A percentile compares a stretch with the other conserved stretches of the same genome.
phyloP scores from a whole-genome alignment of 2,329 filamentous ascomycete genomes.

The Aspergillus oerlinghausenensis region DNA sequence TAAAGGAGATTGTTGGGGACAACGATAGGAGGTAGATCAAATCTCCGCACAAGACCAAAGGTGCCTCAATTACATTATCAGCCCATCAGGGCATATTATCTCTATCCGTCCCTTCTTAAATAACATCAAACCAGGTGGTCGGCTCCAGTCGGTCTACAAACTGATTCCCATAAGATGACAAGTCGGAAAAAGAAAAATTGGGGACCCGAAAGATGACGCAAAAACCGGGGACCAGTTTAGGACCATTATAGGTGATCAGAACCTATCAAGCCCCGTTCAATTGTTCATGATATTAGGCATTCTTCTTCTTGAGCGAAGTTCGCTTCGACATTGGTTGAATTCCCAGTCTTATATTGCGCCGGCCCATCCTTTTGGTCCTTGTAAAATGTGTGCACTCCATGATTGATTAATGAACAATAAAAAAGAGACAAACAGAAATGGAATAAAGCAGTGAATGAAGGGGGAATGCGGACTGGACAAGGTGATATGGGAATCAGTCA shows the following conservation, averaged over 20 bases:
- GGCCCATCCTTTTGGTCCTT: conserved; percentile 10
- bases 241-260: not conserved
- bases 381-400: conserved; percentile 20
- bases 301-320: not conserved
- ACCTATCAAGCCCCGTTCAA: not conserved
- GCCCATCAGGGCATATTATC: conserved; percentile 13
- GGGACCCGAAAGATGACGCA: not conserved
- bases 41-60: not conserved
- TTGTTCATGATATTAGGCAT: not conserved
- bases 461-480: conserved; percentile 1
- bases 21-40: not conserved
- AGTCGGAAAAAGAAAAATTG: not conserved
- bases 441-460: conserved; percentile 1
- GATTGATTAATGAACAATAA: conserved; percentile 11
- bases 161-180: not conserved
- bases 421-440: conserved; percentile 1
- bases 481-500: not conserved
- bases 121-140: conserved; percentile 13
- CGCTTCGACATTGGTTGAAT: not conserved
- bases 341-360: conserved; percentile 16
- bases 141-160: not conserved
- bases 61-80: conserved; percentile 5
- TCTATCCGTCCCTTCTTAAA: conserved; percentile 15
- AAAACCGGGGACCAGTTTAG: not conserved
- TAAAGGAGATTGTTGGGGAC: not conserved